These are phyloP conservation scores for Chloropicon primus DNA, from an alignment of 139 green algal species.

Conservation along the genomic window DNA sequence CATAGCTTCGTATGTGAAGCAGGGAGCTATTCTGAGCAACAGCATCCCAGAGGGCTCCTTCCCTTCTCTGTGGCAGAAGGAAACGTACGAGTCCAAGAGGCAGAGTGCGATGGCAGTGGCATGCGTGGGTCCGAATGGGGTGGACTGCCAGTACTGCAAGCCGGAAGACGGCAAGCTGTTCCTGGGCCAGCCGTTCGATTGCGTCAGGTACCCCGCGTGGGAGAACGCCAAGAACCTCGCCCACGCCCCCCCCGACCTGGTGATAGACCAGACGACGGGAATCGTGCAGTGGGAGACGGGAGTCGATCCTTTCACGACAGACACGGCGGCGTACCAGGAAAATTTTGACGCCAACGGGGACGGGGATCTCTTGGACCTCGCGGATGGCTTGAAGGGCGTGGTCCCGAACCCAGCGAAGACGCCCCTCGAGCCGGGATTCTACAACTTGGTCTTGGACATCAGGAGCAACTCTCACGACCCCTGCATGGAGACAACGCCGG, in stretches of 20 bases:
- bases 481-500: neutral
- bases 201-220: constrained; percentile 7
- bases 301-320: constrained; percentile 9
- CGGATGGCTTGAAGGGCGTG: neutral
- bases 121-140: neutral
- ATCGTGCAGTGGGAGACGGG: constrained; percentile 20
- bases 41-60: constrained; percentile 9
- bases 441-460: constrained; percentile 16
- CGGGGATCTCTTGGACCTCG: neutral
- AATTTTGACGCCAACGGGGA: neutral
- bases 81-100: constrained; percentile 4
- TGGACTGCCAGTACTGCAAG: neutral
- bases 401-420: neutral
- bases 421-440: constrained; percentile 2
- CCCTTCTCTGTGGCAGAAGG: neutral
- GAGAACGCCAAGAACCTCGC: constrained; percentile 8
- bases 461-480: constrained; percentile 5
- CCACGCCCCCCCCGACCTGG: constrained; percentile 7
- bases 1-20: neutral
- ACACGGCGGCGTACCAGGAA: constrained; percentile 2
- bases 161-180: neutral
- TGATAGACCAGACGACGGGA: constrained; percentile 8
- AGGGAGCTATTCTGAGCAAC: constrained; percentile 6
- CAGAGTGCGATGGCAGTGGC: neutral
- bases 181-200: neutral